Conservation (phyloP, 176 grass and related monocot species). For the Otatea glauca region DNA sequence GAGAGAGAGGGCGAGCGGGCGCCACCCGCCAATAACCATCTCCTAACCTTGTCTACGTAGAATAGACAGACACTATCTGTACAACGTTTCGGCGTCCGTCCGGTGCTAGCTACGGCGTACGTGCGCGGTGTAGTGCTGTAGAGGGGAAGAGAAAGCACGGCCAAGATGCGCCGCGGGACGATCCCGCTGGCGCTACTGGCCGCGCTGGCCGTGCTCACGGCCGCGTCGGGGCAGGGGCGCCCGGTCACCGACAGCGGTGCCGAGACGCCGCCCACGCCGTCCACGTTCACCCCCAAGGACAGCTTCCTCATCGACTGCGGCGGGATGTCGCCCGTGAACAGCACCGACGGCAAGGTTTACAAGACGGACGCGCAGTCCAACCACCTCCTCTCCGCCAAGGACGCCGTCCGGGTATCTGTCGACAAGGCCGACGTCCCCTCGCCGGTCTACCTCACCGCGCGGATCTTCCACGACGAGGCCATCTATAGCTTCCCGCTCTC, state of each 20-base stretch:
- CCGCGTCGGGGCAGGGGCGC: constrained; percentile 42
- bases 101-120: background rate
- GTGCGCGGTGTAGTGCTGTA: background rate
- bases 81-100: background rate
- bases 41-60: no score
- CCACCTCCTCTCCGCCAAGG: constrained; percentile 62
- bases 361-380: constrained; percentile 74
- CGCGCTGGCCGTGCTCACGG: background rate
- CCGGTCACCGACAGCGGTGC: constrained; percentile 35
- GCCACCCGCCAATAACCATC: background rate
- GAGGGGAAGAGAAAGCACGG: background rate
- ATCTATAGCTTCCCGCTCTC: constrained; percentile 76
- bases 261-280: constrained; percentile 24
- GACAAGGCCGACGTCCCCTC: constrained; percentile 51
- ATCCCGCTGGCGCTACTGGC: constrained; percentile 48
- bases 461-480: constrained; percentile 74
- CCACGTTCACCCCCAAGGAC: constrained; percentile 66
- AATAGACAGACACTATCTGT: no score
- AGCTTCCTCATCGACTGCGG: constrained; percentile 87
- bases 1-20: constrained; percentile 56
- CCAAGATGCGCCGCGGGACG: constrained; percentile 35
- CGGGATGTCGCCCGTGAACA: constrained; percentile 25
- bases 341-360: constrained; percentile 60
- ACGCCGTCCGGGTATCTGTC: constrained; percentile 58
- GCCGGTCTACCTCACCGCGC: constrained; percentile 62